Evolutionary conservation across 2,329 filamentous ascomycete genomes (phyloP).

Genomic region (Waltergamsia citrina): DNA sequence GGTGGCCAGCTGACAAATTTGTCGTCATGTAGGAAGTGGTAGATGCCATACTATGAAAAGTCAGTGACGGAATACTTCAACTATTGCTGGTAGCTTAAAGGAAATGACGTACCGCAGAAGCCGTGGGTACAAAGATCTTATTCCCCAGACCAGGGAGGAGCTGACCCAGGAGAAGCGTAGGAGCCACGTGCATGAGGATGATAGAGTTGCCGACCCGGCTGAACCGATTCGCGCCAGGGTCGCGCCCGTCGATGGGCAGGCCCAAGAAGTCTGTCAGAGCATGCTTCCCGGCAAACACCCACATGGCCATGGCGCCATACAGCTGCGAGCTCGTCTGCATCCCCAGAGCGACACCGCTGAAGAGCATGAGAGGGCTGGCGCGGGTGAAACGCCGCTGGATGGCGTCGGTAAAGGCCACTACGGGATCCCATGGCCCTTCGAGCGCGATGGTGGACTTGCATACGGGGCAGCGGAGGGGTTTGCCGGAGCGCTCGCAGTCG

Average conservation of each 20-base stretch:
- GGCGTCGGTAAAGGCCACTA: slow-evolving; percentile 57
- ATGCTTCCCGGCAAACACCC: slow-evolving; percentile 41
- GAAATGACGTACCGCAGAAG: slow-evolving; percentile 23
- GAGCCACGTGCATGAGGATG: slow-evolving; percentile 34
- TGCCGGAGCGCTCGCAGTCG: slow-evolving; percentile 63
- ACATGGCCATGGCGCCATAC: slow-evolving; percentile 42
- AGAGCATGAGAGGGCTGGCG: slow-evolving; percentile 52
- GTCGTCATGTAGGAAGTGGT: slow-evolving; percentile 32
- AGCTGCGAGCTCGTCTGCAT: slow-evolving; percentile 40
- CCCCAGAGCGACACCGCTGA: slow-evolving; percentile 44
- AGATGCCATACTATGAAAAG: slow-evolving; percentile 32
- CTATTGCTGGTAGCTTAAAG: not conserved
- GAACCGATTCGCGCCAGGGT: not conserved
- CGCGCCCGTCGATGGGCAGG: slow-evolving; percentile 15
- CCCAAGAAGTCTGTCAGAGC: slow-evolving; percentile 31
- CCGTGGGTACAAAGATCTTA: slow-evolving; percentile 29
- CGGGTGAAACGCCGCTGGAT: slow-evolving; percentile 46
- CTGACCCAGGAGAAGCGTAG: slow-evolving; percentile 32
- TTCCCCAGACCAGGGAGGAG: slow-evolving; percentile 31
- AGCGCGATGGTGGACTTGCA: slow-evolving; percentile 78
- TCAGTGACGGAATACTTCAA: not conserved
- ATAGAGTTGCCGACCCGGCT: slow-evolving; percentile 18
- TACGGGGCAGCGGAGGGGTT: slow-evolving; percentile 73
- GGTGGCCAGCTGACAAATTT: slow-evolving; percentile 43
- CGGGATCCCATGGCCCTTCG: slow-evolving; percentile 61